Conservation (phyloP, 1,284 basidiomycete genomes). For the Xerocomus nothofagi region DNA sequence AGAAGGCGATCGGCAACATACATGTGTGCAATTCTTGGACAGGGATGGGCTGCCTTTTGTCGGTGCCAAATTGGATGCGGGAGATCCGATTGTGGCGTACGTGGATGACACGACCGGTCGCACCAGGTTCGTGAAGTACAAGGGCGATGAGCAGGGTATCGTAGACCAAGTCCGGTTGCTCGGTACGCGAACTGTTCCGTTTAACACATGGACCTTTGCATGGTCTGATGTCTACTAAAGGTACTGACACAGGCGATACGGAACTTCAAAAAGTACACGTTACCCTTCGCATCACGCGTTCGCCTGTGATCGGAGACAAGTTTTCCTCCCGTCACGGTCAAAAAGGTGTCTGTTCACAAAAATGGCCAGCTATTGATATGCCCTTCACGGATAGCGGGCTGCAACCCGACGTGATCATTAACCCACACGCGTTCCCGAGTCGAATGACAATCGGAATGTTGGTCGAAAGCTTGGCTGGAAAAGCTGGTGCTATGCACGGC, state of each 20-base stretch:
- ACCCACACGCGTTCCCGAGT: conserved; percentile 98
- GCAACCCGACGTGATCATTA: conserved; percentile 99
- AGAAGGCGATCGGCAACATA: conserved; percentile 56
- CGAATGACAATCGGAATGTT: conserved; percentile 99
- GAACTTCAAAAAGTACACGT: conserved; percentile 94
- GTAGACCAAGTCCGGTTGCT: conserved; percentile 92
- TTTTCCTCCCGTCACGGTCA: conserved; percentile 99
- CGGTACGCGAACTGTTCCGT: conserved; percentile 47
- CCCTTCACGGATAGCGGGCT: conserved; percentile 98
- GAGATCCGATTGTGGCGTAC: conserved; percentile 85
- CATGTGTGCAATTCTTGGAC: conserved; percentile 68
- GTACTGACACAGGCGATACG: conserved; percentile 82
- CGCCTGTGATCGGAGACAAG: conserved; percentile 98
- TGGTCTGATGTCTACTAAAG: conserved; percentile 40
- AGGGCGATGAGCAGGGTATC: conserved; percentile 92
- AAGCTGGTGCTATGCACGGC: conserved; percentile 98
- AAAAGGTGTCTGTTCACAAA: conserved; percentile 99
- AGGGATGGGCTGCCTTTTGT: conserved; percentile 84
- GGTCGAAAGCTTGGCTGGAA: conserved; percentile 98
- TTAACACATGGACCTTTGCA: not conserved
- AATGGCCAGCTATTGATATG: conserved; percentile 99
- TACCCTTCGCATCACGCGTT: conserved; percentile 90
- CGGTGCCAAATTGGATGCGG: conserved; percentile 70
- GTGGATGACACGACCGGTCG: conserved; percentile 84
- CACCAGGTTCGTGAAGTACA: conserved; percentile 93